Evolutionary conservation across 1,284 basidiomycete genomes (phyloP).

Genomic region (Thecaphora thlaspeos): DNA sequence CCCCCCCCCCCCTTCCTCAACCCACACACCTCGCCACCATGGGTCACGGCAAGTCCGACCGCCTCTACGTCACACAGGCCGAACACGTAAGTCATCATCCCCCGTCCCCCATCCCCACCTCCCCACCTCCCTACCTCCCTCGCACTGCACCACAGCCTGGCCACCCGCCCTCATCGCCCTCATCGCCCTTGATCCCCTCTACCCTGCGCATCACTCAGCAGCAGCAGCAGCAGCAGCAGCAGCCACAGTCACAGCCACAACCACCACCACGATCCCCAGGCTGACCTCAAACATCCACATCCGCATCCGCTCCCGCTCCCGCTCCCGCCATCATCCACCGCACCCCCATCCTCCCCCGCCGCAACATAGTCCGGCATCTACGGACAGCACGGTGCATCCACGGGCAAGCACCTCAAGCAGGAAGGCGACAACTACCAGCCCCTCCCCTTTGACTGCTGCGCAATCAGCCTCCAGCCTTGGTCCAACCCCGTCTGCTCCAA

Average conservation of each 20-base stretch:
- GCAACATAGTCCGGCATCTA: constrained; percentile 30
- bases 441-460: constrained; percentile 84
- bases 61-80: constrained; percentile 43
- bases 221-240: too few species aligned
- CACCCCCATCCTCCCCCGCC: background rate
- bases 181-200: too few species aligned
- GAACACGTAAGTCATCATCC: constrained; percentile 27
- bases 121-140: too few species aligned
- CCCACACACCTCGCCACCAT: constrained; percentile 14
- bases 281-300: too few species aligned
- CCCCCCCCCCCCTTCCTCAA: too few species aligned
- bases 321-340: background rate
- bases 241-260: too few species aligned
- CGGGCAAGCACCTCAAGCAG: constrained; percentile 61
- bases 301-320: background rate
- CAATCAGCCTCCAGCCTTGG: constrained; percentile 88
- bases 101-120: too few species aligned
- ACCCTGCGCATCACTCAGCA: too few species aligned
- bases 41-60: constrained; percentile 52
- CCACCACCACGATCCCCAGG: too few species aligned
- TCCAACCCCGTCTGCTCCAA: constrained; percentile 82
- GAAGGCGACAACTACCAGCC: constrained; percentile 57
- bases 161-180: too few species aligned
- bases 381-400: constrained; percentile 40
- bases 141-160: too few species aligned